Evolutionary conservation across 2,329 filamentous ascomycete genomes (phyloP), one percentile per base, ranked within the genome.

Genomic region (Hypoxylon sp.): DNA sequence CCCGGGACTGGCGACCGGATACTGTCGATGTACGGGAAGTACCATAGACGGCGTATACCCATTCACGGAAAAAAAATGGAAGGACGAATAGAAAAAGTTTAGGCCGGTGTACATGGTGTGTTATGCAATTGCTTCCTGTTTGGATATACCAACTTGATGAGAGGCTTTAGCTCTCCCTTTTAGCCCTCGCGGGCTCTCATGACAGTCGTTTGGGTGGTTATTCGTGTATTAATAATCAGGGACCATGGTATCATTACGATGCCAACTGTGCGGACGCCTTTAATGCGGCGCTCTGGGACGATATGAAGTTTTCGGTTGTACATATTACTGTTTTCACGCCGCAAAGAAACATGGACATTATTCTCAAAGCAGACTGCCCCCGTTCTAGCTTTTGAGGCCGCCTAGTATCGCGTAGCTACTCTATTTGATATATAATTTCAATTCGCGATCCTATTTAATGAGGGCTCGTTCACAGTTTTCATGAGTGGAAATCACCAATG

Each of bases 1-100:
- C 76, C 11, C 71, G 78, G 22, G 79, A 84, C 66, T 82, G 82
- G 77, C 78, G 81, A 65, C 73, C 77, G 62, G 70, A 69, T 51
- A 53, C 32, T 2, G 62, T 67, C 46, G 68, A 72, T 18, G 65
- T 70, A 18, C 55, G 45, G 16, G 70, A 71, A 46, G 61, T 70
- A n/a, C 69, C 56, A 61, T 73, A 33, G 66, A 57, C 26, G 32
- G 38, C 14, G 12, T 46, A 20, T 14, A 24, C 8, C 16, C 24
- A 57, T 24, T 38, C 26, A 48, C 38, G n/a, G n/a, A n/a, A n/a
- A 3, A 26, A 32, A 45, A 36, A 18, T 32, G 33, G 40, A 44
- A 51, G 46, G 30, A 54, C 8, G 14, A 58, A 24, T 44, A 44
- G n/a, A 52, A 50, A 20, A 49, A 53, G 58, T 44, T 14, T 49